Conservation (phyloP, 2,329 filamentous ascomycete genomes). For the Metarhizium brunneum region DNA sequence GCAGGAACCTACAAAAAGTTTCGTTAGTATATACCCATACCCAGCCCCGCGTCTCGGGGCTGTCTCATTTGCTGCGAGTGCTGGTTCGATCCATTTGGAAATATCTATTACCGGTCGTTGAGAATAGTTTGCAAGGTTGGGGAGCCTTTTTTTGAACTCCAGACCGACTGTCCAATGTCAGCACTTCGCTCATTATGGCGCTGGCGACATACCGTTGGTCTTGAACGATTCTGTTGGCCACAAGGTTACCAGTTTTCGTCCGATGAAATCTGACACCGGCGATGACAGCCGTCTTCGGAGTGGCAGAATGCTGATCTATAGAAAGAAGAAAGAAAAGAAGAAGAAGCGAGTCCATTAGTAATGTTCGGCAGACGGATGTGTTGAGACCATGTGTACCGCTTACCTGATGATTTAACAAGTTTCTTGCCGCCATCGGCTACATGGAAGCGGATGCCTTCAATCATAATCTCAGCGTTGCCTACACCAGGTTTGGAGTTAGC, state of each 20-base stretch:
- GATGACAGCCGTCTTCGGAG: conserved; percentile 63
- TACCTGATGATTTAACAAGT: conserved; percentile 65
- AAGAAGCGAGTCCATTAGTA: neutral
- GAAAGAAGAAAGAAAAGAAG: neutral
- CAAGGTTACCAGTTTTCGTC: conserved; percentile 81
- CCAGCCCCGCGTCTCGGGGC: conserved; percentile 27
- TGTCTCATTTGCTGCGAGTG: conserved; percentile 11
- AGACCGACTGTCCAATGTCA: conserved; percentile 36
- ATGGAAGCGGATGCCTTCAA: conserved; percentile 65
- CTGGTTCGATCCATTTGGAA: conserved; percentile 19
- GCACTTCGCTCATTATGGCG: conserved; percentile 17
- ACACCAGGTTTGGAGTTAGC: conserved; percentile 15
- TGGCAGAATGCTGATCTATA: conserved; percentile 52
- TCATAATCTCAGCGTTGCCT: conserved; percentile 50
- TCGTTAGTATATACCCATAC: conserved; percentile 35
- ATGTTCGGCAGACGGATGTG: neutral
- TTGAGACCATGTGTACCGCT: conserved; percentile 3
- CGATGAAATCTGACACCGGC: conserved; percentile 76
- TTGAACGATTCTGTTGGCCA: conserved; percentile 65
- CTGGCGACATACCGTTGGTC: conserved; percentile 58
- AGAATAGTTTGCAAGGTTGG: conserved; percentile 65
- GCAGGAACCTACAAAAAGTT: conserved; percentile 60
- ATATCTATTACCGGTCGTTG: conserved; percentile 57
- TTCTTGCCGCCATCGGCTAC: conserved; percentile 75
- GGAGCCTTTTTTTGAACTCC: conserved; percentile 57